These are phyloP conservation scores for Heimioporus sp. DNA, from an alignment of 768 basidiomycete genomes.

Conservation along the genomic window DNA sequence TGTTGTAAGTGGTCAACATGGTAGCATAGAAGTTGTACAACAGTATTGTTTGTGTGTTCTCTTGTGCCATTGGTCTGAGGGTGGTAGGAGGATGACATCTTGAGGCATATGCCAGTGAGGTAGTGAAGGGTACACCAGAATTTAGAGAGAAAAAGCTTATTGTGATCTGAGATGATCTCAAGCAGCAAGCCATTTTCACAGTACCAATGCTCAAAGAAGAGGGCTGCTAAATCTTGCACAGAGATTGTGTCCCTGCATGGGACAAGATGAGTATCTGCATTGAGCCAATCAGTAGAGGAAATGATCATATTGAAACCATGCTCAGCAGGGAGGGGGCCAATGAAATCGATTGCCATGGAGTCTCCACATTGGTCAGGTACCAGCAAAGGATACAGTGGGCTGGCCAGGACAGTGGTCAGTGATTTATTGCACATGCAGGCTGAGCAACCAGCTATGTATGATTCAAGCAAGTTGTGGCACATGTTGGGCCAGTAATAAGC, in stretches of 20 bases:
- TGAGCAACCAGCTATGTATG: conserved; percentile 18
- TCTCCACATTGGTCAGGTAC: conserved; percentile 1
- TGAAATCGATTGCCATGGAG: conserved; percentile 34
- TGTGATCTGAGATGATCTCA: neutral
- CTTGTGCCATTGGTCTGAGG: neutral
- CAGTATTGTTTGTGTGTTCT: neutral
- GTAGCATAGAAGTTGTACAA: neutral
- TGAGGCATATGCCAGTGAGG: neutral
- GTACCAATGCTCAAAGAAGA: neutral
- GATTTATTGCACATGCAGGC: conserved; percentile 36
- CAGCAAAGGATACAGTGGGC: conserved; percentile 21
- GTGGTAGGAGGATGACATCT: neutral
- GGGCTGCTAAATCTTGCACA: too few relatives aligned
- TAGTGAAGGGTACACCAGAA: neutral
- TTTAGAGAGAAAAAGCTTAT: neutral
- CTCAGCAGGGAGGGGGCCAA: conserved; percentile 34
- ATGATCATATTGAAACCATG: conserved; percentile 24
- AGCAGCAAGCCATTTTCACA: neutral
- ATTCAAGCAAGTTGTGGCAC: neutral
- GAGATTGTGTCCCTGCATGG: conserved; percentile 9
- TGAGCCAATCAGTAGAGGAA: neutral
- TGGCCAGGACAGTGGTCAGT: conserved; percentile 15
- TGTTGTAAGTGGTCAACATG: neutral
- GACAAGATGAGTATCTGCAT: neutral
- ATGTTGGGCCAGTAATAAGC: conserved; percentile 25